A percentile compares a stretch with the other conserved stretches of the same genome.
These are phyloP conservation scores for Brassica nigra DNA, from an alignment of 345 rosid species.

Conservation along the genomic window DNA sequence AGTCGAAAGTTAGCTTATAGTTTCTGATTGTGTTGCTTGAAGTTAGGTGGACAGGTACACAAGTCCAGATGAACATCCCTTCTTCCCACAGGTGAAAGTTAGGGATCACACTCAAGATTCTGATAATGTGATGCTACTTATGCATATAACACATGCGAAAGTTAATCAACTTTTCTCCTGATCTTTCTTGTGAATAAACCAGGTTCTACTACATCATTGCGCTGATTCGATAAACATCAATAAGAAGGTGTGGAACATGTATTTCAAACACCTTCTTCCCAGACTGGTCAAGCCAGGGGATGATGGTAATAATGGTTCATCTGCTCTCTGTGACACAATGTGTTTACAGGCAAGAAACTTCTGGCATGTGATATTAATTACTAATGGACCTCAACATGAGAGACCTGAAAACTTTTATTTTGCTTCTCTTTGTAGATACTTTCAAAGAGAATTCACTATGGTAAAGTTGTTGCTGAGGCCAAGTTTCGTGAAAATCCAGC, in stretches of 20 bases:
- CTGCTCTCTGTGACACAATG: conserved; percentile 67
- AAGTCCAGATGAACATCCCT: conserved; percentile 81
- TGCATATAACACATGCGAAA: neutral
- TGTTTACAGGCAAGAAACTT: conserved; percentile 59
- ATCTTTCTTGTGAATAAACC: conserved; percentile 11
- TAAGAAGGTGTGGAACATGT: conserved; percentile 65
- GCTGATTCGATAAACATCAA: conserved; percentile 65
- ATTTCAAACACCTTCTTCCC: conserved; percentile 56
- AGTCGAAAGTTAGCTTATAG: neutral
- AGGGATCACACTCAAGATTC: neutral
- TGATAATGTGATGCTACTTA: neutral
- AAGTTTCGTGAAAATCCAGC: conserved; percentile 56
- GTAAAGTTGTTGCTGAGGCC: conserved; percentile 68
- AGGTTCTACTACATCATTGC: conserved; percentile 60
- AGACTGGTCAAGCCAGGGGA: conserved; percentile 61
- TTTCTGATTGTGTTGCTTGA: conserved; percentile 9
- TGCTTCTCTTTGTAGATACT: conserved; percentile 49
- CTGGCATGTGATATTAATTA: neutral
- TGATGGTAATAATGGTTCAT: conserved; percentile 68
- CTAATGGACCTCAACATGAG: neutral
- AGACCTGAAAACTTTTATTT: neutral
- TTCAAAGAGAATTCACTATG: conserved; percentile 62
- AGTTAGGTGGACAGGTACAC: conserved; percentile 61
- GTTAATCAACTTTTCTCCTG: neutral
- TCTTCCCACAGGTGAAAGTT: conserved; percentile 58